phyloP scores from a whole-genome alignment of 805 yeast species.

The Candida sithepensis region DNA sequence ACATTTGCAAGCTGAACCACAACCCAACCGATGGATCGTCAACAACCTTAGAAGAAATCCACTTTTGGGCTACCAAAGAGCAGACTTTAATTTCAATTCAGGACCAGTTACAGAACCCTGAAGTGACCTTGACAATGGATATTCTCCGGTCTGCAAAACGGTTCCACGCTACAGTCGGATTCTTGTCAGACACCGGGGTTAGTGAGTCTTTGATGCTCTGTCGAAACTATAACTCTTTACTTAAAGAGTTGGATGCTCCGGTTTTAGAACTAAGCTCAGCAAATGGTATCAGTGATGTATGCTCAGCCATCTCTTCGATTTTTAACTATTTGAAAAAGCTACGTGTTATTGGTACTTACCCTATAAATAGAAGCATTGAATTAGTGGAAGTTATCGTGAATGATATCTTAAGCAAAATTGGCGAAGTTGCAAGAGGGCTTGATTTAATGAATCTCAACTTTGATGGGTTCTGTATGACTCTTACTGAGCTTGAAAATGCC shows the following conservation, averaged over 20 bases:
- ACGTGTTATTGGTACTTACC: slow-evolving; percentile 54
- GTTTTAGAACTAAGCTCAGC: slow-evolving; percentile 53
- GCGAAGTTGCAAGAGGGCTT: slow-evolving; percentile 32
- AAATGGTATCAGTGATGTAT: slow-evolving; percentile 40
- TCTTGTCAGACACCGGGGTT: slow-evolving; percentile 68
- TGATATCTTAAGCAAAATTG: slow-evolving; percentile 49
- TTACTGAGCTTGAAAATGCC: slow-evolving; percentile 30
- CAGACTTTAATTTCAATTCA: slow-evolving; percentile 51
- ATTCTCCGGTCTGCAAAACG: slow-evolving; percentile 68
- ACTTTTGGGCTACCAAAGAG: slow-evolving; percentile 77
- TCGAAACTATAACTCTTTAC: slow-evolving; percentile 53
- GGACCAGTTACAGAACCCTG: slow-evolving; percentile 52
- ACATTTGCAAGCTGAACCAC: slow-evolving; percentile 49
- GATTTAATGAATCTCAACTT: slow-evolving; percentile 44
- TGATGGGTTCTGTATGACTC: slow-evolving; percentile 34
- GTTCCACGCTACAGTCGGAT: slow-evolving; percentile 73
- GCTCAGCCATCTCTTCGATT: slow-evolving; percentile 41
- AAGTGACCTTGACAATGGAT: slow-evolving; percentile 54
- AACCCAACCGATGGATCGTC: slow-evolving; percentile 48
- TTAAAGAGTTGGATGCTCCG: slow-evolving; percentile 59
- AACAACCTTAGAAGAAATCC: slow-evolving; percentile 60
- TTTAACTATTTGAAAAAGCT: slow-evolving; percentile 65
- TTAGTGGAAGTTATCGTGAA: slow-evolving; percentile 62
- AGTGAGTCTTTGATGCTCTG: slow-evolving; percentile 49
- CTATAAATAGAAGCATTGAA: slow-evolving; percentile 57